A percentile compares a stretch with the other conserved stretches of the same genome.
Evolutionary conservation across 306 rosid genomes (phyloP).

Genomic region (Carpinus fangiana): DNA sequence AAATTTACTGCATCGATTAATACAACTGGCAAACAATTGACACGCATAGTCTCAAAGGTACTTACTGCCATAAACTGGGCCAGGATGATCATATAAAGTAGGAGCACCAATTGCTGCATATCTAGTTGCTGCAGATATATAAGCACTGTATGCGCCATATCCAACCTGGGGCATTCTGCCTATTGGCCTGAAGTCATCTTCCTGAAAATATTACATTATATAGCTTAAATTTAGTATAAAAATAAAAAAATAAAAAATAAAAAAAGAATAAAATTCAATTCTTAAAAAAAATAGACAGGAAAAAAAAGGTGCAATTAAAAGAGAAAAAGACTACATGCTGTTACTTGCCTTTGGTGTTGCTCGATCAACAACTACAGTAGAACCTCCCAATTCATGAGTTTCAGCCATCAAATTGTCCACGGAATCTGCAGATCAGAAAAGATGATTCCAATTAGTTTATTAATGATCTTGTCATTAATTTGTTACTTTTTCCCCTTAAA

Average conservation of each 20-base stretch:
- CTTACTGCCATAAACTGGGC: slow-evolving; percentile 85
- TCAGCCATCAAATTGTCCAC: slow-evolving; percentile 92
- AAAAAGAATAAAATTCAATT: not conserved
- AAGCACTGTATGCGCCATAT: slow-evolving; percentile 94
- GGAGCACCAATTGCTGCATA: slow-evolving; percentile 98
- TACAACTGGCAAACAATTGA: slow-evolving; percentile 17
- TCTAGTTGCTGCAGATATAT: slow-evolving; percentile 93
- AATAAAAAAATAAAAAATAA: too few species aligned
- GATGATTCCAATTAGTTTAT: not conserved
- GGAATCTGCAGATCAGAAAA: slow-evolving; percentile 58
- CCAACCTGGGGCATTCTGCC: slow-evolving; percentile 81
- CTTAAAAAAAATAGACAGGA: not conserved
- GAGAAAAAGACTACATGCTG: slow-evolving; percentile 18
- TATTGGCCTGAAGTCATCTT: slow-evolving; percentile 81
- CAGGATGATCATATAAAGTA: slow-evolving; percentile 89
- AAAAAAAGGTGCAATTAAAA: not conserved
- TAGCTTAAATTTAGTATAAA: not conserved
- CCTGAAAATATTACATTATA: slow-evolving; percentile 49
- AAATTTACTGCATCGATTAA: slow-evolving; percentile 15
- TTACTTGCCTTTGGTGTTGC: slow-evolving; percentile 93
- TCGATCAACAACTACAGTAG: slow-evolving; percentile 89
- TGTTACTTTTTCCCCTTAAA: too few species aligned
- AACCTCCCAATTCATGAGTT: slow-evolving; percentile 89
- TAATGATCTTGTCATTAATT: not conserved
- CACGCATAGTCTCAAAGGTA: slow-evolving; percentile 5